Percentiles rank a stretch among this genome's conserved stretches.
Evolutionary conservation across 208 protist species (phyloP).

Genomic region (Leishmania gerbilli): DNA sequence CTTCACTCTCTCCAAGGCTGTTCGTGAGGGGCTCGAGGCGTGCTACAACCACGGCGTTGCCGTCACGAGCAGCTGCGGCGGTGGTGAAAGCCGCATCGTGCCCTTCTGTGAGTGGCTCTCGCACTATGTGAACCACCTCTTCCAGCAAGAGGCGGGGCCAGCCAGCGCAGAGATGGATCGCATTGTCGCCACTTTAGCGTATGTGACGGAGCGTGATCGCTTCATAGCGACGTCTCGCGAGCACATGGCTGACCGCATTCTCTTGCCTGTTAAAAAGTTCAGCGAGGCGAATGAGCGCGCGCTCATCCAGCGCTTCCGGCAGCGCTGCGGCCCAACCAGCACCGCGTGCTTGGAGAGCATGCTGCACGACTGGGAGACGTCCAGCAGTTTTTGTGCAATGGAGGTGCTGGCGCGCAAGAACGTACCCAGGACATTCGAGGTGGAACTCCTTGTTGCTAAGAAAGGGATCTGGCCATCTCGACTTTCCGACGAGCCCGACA

Average conservation of each 20-base stretch:
- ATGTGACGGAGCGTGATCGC: slow-evolving; percentile 76
- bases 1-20: slow-evolving; percentile 62
- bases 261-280: slow-evolving; percentile 65
- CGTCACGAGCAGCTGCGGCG: slow-evolving; percentile 27
- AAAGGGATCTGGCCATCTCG: slow-evolving; percentile 82
- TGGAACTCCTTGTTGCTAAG: slow-evolving; percentile 69
- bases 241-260: slow-evolving; percentile 77
- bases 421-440: slow-evolving; percentile 36
- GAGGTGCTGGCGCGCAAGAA: slow-evolving; percentile 42
- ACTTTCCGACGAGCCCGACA: slow-evolving; percentile 34
- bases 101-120: slow-evolving; percentile 81
- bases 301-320: slow-evolving; percentile 68
- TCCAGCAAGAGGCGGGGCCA: slow-evolving; percentile 48
- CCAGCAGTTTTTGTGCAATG: slow-evolving; percentile 49
- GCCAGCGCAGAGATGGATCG: slow-evolving; percentile 58
- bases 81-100: slow-evolving; percentile 24
- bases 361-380: slow-evolving; percentile 76
- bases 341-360: slow-evolving; percentile 88
- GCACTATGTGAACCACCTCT: slow-evolving; percentile 69
- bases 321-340: slow-evolving; percentile 68
- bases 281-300: slow-evolving; percentile 65
- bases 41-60: slow-evolving; percentile 61
- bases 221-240: slow-evolving; percentile 79
- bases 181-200: slow-evolving; percentile 62
- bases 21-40: slow-evolving; percentile 71